Percentiles rank a stretch among this genome's conserved stretches.
These are phyloP conservation scores for Auriculariales sp. DNA, from an alignment of 768 basidiomycete genomes.

Conservation along the genomic window DNA sequence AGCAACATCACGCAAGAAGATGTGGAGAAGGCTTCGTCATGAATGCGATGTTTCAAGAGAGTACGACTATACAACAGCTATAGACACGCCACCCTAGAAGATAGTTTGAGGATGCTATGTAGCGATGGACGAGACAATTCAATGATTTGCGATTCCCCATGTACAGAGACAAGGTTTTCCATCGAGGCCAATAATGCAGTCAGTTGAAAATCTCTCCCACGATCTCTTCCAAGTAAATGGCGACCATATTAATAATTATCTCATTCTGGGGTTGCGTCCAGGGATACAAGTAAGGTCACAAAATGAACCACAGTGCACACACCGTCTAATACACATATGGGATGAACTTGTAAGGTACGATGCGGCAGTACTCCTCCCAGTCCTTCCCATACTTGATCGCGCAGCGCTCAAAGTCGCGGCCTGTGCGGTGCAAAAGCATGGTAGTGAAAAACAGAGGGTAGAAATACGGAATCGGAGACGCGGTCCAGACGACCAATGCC, in stretches of 20 bases:
- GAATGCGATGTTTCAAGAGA: not conserved
- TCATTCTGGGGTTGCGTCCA: too few relatives aligned
- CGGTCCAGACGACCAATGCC: conserved; percentile 64
- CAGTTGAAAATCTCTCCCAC: too few relatives aligned
- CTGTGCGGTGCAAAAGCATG: conserved; percentile 81
- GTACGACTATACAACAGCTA: not conserved
- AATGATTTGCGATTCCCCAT: too few relatives aligned
- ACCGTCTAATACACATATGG: conserved; percentile 81
- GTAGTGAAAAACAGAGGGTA: conserved; percentile 93
- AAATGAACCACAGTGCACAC: too few relatives aligned
- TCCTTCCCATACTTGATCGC: conserved; percentile 87
- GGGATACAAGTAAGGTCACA: too few relatives aligned
- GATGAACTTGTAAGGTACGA: conserved; percentile 86
- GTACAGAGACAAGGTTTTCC: too few relatives aligned
- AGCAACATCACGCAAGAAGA: conserved; percentile 18
- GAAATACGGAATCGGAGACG: conserved; percentile 84
- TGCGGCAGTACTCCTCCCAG: conserved; percentile 78
- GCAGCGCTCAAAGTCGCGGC: conserved; percentile 91
- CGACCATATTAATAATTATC: too few relatives aligned
- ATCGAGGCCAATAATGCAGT: too few relatives aligned
- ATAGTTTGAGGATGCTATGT: too few relatives aligned
- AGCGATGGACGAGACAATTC: too few relatives aligned
- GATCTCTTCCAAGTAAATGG: too few relatives aligned
- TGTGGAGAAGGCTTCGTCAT: conserved; percentile 8
- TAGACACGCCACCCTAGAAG: not conserved